phyloP scores from a whole-genome alignment of 176 grass and related monocot genomes.

The Raddia guianensis region DNA sequence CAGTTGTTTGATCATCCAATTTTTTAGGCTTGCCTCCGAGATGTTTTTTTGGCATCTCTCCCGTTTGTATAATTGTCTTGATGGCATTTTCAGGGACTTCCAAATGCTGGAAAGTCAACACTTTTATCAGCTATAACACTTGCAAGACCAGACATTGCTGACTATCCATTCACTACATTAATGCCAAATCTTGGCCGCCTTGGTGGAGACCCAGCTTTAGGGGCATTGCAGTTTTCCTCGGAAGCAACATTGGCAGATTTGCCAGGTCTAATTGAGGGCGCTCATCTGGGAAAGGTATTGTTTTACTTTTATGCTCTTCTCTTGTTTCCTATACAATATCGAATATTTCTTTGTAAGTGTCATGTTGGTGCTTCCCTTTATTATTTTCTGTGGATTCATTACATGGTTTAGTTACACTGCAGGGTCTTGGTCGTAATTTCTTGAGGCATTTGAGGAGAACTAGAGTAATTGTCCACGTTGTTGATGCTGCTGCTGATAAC shows the following conservation, averaged over 20 bases:
- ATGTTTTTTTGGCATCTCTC: not conserved
- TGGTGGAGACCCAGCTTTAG: conserved; percentile 90
- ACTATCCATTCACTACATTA: conserved; percentile 95
- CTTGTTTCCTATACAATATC: conserved; percentile 7
- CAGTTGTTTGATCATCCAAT: conserved; percentile 7
- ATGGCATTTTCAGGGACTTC: conserved; percentile 69
- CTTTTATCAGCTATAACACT: conserved; percentile 89
- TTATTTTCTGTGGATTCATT: conserved; percentile 29
- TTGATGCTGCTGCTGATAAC: conserved; percentile 84
- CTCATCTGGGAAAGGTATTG: conserved; percentile 89
- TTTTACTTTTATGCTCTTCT: conserved; percentile 26
- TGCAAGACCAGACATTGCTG: conserved; percentile 94
- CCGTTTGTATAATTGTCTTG: conserved; percentile 14
- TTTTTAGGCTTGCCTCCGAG: conserved; percentile 7
- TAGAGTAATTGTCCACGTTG: conserved; percentile 85
- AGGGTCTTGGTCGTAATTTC: conserved; percentile 99
- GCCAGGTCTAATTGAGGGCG: conserved; percentile 93
- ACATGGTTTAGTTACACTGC: conserved; percentile 33
- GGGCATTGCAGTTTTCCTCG: conserved; percentile 76
- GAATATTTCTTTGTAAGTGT: not conserved
- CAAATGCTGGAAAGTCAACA: conserved; percentile 99
- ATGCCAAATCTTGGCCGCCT: conserved; percentile 97
- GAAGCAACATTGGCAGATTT: conserved; percentile 96
- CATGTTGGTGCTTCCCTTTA: conserved; percentile 5
- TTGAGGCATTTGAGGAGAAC: conserved; percentile 96